phyloP scores from a whole-genome alignment of 2,329 filamentous ascomycete genomes.

The Cadophora sp. region DNA sequence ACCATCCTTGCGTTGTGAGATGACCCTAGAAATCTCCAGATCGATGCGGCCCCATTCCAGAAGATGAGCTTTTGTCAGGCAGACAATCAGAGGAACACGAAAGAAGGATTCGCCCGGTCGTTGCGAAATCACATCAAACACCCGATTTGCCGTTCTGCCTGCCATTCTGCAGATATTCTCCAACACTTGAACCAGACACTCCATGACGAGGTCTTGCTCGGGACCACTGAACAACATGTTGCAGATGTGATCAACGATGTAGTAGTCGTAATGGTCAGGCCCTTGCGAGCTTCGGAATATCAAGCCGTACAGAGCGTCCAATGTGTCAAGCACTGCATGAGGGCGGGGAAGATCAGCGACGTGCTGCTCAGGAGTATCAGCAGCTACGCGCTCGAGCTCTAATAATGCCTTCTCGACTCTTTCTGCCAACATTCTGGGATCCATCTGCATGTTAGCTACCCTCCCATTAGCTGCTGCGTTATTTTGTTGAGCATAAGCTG shows the following conservation, averaged over 20 bases:
- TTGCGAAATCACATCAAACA: conserved; percentile 62
- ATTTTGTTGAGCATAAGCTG: conserved; percentile 62
- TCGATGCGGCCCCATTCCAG: conserved; percentile 72
- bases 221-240: conserved; percentile 59
- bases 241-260: conserved; percentile 66
- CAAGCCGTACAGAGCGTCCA: conserved; percentile 66
- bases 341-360: conserved; percentile 64
- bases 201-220: conserved; percentile 62
- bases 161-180: conserved; percentile 65
- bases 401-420: conserved; percentile 63
- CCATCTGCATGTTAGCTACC: conserved; percentile 52
- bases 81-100: conserved; percentile 62
- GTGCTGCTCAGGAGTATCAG: conserved; percentile 63
- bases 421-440: conserved; percentile 59
- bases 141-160: conserved; percentile 59
- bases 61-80: conserved; percentile 65
- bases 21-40: conserved; percentile 73
- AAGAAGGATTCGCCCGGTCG: conserved; percentile 63
- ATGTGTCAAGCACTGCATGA: conserved; percentile 65
- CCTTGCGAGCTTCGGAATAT: conserved; percentile 69
- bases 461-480: conserved; percentile 59
- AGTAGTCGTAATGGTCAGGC: conserved; percentile 65
- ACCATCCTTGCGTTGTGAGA: conserved; percentile 72
- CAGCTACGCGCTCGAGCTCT: conserved; percentile 62
- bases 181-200: conserved; percentile 67